Conservation (phyloP, 352 stramenopile genomes). For the Aphanomyces invadans region DNA sequence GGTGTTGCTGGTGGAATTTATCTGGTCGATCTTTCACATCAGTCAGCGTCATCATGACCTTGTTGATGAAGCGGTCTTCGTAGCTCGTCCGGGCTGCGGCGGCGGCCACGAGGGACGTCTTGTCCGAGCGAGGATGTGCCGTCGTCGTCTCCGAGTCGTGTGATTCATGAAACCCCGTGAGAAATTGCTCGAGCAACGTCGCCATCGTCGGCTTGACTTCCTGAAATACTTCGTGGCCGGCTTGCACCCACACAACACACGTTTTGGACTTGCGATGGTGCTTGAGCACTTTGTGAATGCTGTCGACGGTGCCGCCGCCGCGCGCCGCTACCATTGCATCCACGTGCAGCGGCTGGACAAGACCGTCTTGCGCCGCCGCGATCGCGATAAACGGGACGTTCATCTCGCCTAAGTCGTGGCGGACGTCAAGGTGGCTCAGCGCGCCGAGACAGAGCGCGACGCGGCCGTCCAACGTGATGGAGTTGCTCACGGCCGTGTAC, state of each 20-base stretch:
- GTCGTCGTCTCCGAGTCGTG: slow-evolving; percentile 48
- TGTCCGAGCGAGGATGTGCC: neutral
- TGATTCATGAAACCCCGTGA: slow-evolving; percentile 90
- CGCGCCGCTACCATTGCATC: slow-evolving; percentile 53
- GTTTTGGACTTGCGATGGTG: slow-evolving; percentile 29
- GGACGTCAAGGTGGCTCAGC: slow-evolving; percentile 74
- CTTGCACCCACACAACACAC: slow-evolving; percentile 81
- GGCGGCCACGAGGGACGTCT: neutral
- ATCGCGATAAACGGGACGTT: slow-evolving; percentile 79
- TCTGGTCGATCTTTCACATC: slow-evolving; percentile 27
- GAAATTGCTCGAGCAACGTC: slow-evolving; percentile 87
- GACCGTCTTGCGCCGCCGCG: slow-evolving; percentile 77
- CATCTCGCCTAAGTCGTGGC: slow-evolving; percentile 47
- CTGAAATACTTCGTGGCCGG: slow-evolving; percentile 91
- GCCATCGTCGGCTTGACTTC: slow-evolving; percentile 85
- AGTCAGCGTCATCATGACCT: slow-evolving; percentile 62
- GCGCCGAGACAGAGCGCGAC: slow-evolving; percentile 85
- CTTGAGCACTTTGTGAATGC: slow-evolving; percentile 65
- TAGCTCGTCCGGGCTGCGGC: slow-evolving; percentile 34
- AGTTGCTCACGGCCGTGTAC: slow-evolving; percentile 93
- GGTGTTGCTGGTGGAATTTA: slow-evolving; percentile 30
- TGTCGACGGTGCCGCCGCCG: slow-evolving; percentile 59
- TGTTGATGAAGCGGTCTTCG: slow-evolving; percentile 86
- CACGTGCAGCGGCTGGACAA: slow-evolving; percentile 83
- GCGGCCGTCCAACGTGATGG: slow-evolving; percentile 87